Evolutionary conservation across 768 basidiomycete genomes (phyloP).

Genomic region (Boletus rubescentipes): DNA sequence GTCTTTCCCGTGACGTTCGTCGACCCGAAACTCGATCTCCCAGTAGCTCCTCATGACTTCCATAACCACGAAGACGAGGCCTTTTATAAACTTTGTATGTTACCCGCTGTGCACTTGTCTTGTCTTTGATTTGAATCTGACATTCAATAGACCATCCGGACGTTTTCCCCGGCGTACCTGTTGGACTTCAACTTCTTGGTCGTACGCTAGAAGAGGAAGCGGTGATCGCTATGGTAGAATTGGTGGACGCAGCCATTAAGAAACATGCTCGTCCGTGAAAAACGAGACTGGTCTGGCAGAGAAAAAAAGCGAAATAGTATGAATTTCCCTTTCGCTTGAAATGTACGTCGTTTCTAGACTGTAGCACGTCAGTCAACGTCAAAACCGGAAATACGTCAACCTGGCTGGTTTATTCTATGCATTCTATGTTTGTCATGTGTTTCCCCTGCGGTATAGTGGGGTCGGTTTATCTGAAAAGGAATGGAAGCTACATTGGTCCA

Average conservation of each 20-base stretch:
- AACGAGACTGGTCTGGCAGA: neutral
- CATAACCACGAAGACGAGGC: slow-evolving; percentile 42
- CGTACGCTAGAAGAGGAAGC: slow-evolving; percentile 52
- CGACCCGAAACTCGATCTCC: slow-evolving; percentile 40
- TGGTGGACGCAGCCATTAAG: slow-evolving; percentile 41
- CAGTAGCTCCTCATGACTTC: slow-evolving; percentile 38
- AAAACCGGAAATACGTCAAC: neutral
- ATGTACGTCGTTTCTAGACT: no score
- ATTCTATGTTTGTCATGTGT: neutral
- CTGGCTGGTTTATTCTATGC: neutral
- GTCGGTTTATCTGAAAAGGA: neutral
- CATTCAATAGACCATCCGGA: slow-evolving; percentile 41
- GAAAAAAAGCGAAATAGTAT: neutral
- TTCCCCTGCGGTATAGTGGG: neutral
- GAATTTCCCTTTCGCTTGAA: no score
- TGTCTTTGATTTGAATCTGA: neutral
- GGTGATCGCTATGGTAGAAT: slow-evolving; percentile 47
- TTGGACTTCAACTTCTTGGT: slow-evolving; percentile 49
- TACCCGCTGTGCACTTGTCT: neutral
- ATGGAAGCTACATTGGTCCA: neutral
- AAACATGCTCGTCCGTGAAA: neutral
- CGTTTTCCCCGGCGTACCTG: slow-evolving; percentile 44
- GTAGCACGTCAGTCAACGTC: no score
- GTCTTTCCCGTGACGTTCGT: slow-evolving; percentile 51
- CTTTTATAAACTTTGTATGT: slow-evolving; percentile 47